phyloP scores from a whole-genome alignment of 1,284 basidiomycete species.

The Volvariella volvacea region DNA sequence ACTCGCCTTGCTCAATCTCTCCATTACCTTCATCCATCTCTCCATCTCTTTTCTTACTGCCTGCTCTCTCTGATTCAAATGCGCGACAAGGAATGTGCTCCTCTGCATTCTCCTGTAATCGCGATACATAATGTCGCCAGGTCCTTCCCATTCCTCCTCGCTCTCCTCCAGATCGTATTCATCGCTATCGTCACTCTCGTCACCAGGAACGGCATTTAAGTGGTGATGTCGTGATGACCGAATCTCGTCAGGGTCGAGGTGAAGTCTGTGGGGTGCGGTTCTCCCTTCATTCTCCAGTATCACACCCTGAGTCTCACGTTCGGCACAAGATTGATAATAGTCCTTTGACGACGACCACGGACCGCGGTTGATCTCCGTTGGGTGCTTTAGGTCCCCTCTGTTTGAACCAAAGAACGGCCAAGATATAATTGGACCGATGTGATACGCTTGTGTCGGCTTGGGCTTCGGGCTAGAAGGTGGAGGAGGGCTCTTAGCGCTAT shows the following conservation, averaged over 20 bases:
- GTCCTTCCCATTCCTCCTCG: constrained; percentile 69
- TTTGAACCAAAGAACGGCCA: constrained; percentile 84
- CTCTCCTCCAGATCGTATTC: constrained; percentile 72
- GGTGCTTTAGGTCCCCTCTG: constrained; percentile 62
- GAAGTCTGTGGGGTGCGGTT: constrained; percentile 63
- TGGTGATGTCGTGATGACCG: constrained; percentile 61
- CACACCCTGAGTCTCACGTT: constrained; percentile 62
- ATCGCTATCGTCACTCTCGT: constrained; percentile 62
- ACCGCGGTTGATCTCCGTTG: constrained; percentile 65
- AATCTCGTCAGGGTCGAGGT: constrained; percentile 73
- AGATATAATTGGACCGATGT: constrained; percentile 73
- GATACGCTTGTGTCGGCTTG: constrained; percentile 30
- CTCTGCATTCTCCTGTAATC: constrained; percentile 75
- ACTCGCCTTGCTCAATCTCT: constrained; percentile 32
- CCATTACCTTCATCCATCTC: constrained; percentile 62
- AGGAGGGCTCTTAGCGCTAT: constrained; percentile 5
- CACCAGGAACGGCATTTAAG: constrained; percentile 55
- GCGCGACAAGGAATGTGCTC: constrained; percentile 66
- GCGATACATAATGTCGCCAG: constrained; percentile 66
- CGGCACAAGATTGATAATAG: constrained; percentile 58
- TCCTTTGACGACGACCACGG: constrained; percentile 56
- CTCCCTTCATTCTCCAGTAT: constrained; percentile 69
- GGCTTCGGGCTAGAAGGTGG: constrained; percentile 12
- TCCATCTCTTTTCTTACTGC: constrained; percentile 60
- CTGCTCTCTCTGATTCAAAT: constrained; percentile 56